Evolutionary conservation across 1,284 basidiomycete species (phyloP).

Genomic region (Apiotrichum gamsii): DNA sequence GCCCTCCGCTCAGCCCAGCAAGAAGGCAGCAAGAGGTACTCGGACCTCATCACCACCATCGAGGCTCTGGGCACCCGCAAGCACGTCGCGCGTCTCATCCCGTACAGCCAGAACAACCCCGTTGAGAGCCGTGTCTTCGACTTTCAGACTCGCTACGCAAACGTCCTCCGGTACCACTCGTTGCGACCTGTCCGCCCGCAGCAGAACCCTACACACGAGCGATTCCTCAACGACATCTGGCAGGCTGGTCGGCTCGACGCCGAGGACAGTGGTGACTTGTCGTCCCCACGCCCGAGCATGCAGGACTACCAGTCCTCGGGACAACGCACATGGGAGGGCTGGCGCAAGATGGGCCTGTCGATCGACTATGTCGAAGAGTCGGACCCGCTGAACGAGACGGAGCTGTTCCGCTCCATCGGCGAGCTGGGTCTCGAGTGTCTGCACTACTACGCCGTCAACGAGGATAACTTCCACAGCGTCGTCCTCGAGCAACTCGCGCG

Average conservation of each 20-base stretch:
- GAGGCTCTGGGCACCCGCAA: constrained; percentile 74
- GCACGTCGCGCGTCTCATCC: constrained; percentile 83
- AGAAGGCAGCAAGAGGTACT: constrained; percentile 31
- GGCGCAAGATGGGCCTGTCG: constrained; percentile 46
- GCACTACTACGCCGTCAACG: constrained; percentile 64
- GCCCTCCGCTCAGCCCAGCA: constrained; percentile 35
- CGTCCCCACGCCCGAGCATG: constrained; percentile 35
- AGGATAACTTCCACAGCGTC: constrained; percentile 78
- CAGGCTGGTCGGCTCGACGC: constrained; percentile 44
- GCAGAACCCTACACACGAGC: constrained; percentile 57
- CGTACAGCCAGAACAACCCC: constrained; percentile 61
- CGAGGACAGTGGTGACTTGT: constrained; percentile 7
- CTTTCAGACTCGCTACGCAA: constrained; percentile 82
- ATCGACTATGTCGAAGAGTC: constrained; percentile 55
- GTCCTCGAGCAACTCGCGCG: constrained; percentile 79
- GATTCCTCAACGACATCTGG: constrained; percentile 68
- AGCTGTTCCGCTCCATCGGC: constrained; percentile 78
- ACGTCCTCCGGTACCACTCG: constrained; percentile 74
- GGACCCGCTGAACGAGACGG: constrained; percentile 71
- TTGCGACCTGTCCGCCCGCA: constrained; percentile 67
- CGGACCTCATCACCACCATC: constrained; percentile 47
- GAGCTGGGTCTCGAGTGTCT: constrained; percentile 79
- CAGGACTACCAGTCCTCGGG: constrained; percentile 10
- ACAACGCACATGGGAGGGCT: constrained; percentile 39
- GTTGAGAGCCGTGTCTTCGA: constrained; percentile 79